Base-by-base conservation (phyloP, 164 flowering plant genomes). In the Liquidambar formosana region DNA sequence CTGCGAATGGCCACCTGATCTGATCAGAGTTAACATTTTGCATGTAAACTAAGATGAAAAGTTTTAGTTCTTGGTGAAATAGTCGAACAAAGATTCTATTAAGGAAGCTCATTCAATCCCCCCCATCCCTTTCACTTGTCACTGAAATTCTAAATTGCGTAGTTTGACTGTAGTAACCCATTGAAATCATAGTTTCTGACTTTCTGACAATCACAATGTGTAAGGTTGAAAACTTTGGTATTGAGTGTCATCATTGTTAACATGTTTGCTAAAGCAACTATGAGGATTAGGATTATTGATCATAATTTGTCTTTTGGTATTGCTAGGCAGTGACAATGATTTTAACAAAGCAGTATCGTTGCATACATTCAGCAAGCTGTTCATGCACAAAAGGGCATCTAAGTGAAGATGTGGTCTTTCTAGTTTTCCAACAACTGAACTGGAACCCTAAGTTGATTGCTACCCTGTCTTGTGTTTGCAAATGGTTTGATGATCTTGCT, bases 401-500 rank as follows among this genome's bases (percentile, higher is more conserved):
- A 2, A 81, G 77, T 54, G 98, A 95, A 81, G 93, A 89, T 72
- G 87, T 73, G 57, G 79, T 95, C 25, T 91, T 85, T 80, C 83
- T 93, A 27, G 87, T 93, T 21, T 88, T 91, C 61, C 89, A 88
- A 64, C 85, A 83, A 2, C 54, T 89, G 63, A 93, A 95, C 67
- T 95, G 99, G 99, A 95, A 95, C 66, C 99, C 99, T 10, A 88
- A 92, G 76, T 60, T 83, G 70, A 91, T 93, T 69, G 97, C 98
- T 18, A 71, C 86, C 23, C 77, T 95, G 47, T 91, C 99, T 45
- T 90, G 95, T 66, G 88, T 79, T 1, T 95, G 98, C 88, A 95
- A 95, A 79, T 95, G 99, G 99, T 95, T 95, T 77, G 99, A 95
- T 75, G 99, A 95, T 70, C 81, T 95, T 61, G 96, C 96, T 8